Percentiles rank a stretch among this genome's conserved stretches.
These are phyloP conservation scores for Chlorella vulgaris DNA, from an alignment of 139 green algal species.

Conservation along the genomic window DNA sequence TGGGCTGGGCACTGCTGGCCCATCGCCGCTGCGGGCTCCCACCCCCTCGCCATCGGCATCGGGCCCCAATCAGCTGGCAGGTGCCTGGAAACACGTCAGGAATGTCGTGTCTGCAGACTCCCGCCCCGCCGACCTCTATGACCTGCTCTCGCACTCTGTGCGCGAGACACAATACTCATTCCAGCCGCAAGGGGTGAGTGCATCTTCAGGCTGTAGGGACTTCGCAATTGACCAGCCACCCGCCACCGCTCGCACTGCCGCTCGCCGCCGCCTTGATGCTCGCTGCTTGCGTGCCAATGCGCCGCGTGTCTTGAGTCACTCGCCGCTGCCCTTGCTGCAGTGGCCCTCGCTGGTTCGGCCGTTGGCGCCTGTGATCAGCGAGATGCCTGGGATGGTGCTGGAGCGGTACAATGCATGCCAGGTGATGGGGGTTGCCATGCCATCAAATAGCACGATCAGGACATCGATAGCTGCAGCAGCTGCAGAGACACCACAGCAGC, in stretches of 20 bases:
- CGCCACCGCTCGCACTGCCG: too few species aligned
- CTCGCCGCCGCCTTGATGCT: background rate
- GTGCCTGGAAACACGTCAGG: conserved; percentile 67
- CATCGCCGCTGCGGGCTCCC: background rate
- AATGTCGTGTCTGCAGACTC: conserved; percentile 48
- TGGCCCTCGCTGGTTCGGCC: conserved; percentile 76
- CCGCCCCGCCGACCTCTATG: conserved; percentile 64
- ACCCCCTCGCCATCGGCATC: background rate
- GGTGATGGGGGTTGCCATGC: conserved; percentile 11
- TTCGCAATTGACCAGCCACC: too few species aligned
- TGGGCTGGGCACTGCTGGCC: background rate
- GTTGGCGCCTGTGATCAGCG: conserved; percentile 60
- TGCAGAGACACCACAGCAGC: background rate
- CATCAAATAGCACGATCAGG: too few species aligned
- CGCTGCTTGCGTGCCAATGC: too few species aligned
- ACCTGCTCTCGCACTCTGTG: conserved; percentile 61
- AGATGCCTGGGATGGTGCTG: conserved; percentile 80
- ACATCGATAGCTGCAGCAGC: too few species aligned
- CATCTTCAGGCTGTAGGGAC: background rate
- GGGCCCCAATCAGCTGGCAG: conserved; percentile 26
- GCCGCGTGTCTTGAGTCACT: too few species aligned
- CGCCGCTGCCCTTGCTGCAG: too few species aligned
- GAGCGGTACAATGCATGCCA: conserved; percentile 82
- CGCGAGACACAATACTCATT: conserved; percentile 80
- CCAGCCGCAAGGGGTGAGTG: conserved; percentile 64